Conservation (phyloP, 345 rosid genomes). For the Populus deltoides region DNA sequence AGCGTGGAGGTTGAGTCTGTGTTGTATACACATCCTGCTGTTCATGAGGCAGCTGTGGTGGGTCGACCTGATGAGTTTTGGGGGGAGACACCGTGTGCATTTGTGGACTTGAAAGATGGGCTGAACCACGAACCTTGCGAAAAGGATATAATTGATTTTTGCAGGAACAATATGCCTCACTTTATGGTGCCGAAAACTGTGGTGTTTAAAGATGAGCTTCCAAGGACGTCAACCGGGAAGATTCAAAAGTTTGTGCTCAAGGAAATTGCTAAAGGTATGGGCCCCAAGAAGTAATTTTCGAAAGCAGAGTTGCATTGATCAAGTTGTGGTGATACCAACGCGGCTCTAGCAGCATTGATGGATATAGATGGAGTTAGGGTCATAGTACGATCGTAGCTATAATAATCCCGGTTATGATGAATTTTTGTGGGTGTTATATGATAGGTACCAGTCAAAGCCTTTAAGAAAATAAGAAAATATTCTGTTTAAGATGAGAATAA, state of each 20-base stretch:
- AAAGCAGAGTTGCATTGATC: background rate
- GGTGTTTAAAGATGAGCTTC: slow-evolving; percentile 54
- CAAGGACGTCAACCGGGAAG: slow-evolving; percentile 78
- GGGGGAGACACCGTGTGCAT: slow-evolving; percentile 32
- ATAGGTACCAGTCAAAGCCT: too few relatives aligned
- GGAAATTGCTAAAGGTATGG: slow-evolving; percentile 40
- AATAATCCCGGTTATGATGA: too few relatives aligned
- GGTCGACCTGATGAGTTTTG: slow-evolving; percentile 22
- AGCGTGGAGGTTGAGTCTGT: slow-evolving; percentile 27
- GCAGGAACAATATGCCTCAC: slow-evolving; percentile 58
- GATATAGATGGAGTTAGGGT: too few relatives aligned
- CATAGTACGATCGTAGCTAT: too few relatives aligned
- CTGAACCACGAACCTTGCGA: background rate
- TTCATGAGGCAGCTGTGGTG: slow-evolving; percentile 29
- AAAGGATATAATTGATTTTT: slow-evolving; percentile 54
- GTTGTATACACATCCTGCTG: slow-evolving; percentile 14
- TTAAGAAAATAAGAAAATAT: too few relatives aligned
- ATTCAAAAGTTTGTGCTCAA: slow-evolving; percentile 60
- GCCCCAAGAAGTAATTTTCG: background rate
- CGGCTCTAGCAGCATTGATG: too few relatives aligned
- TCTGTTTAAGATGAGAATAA: too few relatives aligned
- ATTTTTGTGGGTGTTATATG: too few relatives aligned
- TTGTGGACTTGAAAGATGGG: slow-evolving; percentile 18
- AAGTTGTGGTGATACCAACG: too few relatives aligned
- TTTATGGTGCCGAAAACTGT: slow-evolving; percentile 77